Conservation (phyloP, 2,329 filamentous ascomycete species). For the Colletotrichum musae region DNA sequence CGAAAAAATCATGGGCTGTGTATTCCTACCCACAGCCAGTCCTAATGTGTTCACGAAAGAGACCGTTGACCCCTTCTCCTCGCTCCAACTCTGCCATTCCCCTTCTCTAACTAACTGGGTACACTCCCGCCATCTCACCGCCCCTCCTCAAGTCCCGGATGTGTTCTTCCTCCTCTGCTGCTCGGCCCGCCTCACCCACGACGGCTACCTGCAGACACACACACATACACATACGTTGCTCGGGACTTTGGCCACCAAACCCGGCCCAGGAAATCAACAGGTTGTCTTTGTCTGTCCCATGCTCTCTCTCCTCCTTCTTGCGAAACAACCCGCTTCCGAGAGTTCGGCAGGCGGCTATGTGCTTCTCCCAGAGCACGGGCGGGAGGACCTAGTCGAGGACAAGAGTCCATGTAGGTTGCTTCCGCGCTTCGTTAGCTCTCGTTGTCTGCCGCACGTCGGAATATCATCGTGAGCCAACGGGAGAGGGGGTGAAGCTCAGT, state of each 20-base stretch:
- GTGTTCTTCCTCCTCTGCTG: not conserved
- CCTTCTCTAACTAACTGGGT: too few relatives aligned
- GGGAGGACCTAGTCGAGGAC: not conserved
- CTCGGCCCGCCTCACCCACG: not conserved
- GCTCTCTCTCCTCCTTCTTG: not conserved
- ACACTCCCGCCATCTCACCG: too few relatives aligned
- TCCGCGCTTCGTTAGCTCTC: not conserved
- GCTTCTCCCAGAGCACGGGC: not conserved
- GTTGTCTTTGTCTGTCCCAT: not conserved
- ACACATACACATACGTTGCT: not conserved
- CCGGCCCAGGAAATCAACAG: not conserved
- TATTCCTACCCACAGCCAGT: too few relatives aligned
- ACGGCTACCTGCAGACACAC: not conserved
- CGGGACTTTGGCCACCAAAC: not conserved
- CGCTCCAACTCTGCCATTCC: too few relatives aligned
- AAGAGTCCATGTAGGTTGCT: not conserved
- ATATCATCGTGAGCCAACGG: too few relatives aligned
- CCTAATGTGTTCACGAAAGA: too few relatives aligned
- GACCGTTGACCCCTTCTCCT: too few relatives aligned
- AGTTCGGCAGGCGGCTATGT: not conserved
- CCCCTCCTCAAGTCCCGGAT: too few relatives aligned
- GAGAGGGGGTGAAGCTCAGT: too few relatives aligned
- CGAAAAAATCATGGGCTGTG: too few relatives aligned
- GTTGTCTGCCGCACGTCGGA: too few relatives aligned
- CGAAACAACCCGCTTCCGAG: constrained; percentile 2